A percentile compares a stretch with the other conserved stretches of the same genome.
phyloP scores from a whole-genome alignment of 75 land plant species.

The Pinus taeda region DNA sequence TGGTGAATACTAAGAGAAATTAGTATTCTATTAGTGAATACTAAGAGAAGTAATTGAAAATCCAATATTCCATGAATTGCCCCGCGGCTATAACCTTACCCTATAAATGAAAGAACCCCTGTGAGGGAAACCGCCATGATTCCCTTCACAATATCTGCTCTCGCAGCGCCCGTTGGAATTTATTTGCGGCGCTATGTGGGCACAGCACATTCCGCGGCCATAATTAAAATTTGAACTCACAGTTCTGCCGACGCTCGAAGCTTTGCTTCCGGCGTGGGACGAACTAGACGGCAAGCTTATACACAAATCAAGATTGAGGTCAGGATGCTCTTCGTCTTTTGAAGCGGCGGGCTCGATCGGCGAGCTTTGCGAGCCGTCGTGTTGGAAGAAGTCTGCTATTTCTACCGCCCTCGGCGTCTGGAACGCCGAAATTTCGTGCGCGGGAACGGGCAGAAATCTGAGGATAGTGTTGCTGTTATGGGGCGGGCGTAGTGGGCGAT shows the following conservation, averaged over 20 bases:
- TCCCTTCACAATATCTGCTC: not conserved
- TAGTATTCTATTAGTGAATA: too few species aligned
- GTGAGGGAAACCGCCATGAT: not conserved
- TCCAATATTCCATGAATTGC: too few species aligned
- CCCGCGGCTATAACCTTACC: not conserved
- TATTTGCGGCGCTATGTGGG: not conserved
- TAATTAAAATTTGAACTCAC: not conserved
- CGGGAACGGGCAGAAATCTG: not conserved
- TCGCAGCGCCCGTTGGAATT: not conserved
- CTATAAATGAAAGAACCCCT: not conserved
- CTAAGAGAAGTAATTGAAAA: too few species aligned
- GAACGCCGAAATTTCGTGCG: not conserved
- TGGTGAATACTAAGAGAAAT: too few species aligned
- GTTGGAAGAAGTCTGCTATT: conserved; percentile 5
- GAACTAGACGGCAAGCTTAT: conserved; percentile 18
- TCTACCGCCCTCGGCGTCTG: too few species aligned
- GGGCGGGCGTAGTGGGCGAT: not conserved
- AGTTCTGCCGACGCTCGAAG: too few species aligned
- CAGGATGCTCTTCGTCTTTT: not conserved
- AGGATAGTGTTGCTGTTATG: not conserved
- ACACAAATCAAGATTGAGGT: conserved; percentile 26
- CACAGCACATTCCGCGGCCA: not conserved
- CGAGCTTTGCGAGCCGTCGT: not conserved
- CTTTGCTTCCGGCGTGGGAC: not conserved
- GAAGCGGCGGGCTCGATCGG: not conserved